Conservation (phyloP, 441 rosid genomes). For the Populus hybrid region DNA sequence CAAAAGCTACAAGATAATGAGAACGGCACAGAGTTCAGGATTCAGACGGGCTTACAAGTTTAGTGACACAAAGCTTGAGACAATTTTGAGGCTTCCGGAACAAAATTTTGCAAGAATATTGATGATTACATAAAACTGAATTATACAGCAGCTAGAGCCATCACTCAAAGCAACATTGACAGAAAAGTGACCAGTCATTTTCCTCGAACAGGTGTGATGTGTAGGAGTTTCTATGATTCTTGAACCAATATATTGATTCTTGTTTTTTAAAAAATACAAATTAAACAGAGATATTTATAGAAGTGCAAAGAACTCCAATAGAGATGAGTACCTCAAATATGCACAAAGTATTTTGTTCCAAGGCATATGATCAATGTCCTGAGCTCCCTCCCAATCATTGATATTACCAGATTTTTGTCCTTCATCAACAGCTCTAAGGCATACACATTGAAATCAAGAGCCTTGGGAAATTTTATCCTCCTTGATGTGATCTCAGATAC, state of each 20-base stretch:
- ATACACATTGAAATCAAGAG: neutral
- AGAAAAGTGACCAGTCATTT: no score
- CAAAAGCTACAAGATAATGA: neutral
- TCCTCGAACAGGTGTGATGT: neutral
- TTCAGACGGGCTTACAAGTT: neutral
- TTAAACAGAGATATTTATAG: neutral
- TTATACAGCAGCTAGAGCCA: neutral
- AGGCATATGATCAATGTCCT: slow-evolving; percentile 17
- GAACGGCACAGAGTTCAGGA: neutral
- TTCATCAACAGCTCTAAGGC: neutral
- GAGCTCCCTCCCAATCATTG: slow-evolving; percentile 14
- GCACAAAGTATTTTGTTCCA: slow-evolving; percentile 14
- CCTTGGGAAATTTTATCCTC: slow-evolving; percentile 21
- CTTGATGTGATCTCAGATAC: slow-evolving; percentile 20
- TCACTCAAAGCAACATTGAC: neutral
- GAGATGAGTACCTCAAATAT: slow-evolving; percentile 21
- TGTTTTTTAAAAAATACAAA: no score
- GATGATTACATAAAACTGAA: neutral
- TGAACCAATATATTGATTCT: neutral
- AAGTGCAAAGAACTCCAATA: neutral
- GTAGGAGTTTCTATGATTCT: neutral
- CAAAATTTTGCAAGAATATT: neutral
- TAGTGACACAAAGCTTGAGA: neutral
- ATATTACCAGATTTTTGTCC: slow-evolving; percentile 6
- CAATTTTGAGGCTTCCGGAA: neutral